Evolutionary conservation across 768 basidiomycete genomes (phyloP).

Genomic region (Harrya chromipes): DNA sequence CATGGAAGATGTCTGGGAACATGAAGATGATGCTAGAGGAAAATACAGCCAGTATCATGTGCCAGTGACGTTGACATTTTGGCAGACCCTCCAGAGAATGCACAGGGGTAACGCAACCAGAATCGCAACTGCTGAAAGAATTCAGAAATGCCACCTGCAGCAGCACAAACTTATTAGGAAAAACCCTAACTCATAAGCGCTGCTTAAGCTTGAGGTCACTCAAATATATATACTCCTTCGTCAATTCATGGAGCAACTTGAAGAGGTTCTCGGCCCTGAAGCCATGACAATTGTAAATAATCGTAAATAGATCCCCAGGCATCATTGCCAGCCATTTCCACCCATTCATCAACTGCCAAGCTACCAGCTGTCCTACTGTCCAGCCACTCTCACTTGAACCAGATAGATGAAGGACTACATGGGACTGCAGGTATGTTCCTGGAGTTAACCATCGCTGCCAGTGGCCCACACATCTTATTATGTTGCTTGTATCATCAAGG

Average conservation of each 20-base stretch:
- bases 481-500: constrained; percentile 36
- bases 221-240: too few relatives aligned
- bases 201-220: too few relatives aligned
- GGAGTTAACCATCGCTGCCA: not conserved
- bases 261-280: not conserved
- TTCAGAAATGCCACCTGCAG: too few relatives aligned
- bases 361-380: constrained; percentile 7
- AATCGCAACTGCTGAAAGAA: constrained; percentile 2
- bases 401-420: constrained; percentile 19
- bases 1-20: constrained; percentile 8
- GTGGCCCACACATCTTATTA: constrained; percentile 3
- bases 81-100: constrained; percentile 18
- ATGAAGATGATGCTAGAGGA: constrained; percentile 12
- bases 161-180: too few relatives aligned
- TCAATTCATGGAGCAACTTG: not conserved
- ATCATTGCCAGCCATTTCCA: not conserved
- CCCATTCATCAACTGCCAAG: not conserved
- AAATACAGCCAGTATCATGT: constrained; percentile 20
- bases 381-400: constrained; percentile 17
- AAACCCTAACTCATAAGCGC: too few relatives aligned
- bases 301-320: constrained; percentile 16
- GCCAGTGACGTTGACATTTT: constrained; percentile 3
- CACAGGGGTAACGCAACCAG: constrained; percentile 14
- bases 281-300: not conserved
- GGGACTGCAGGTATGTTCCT: constrained; percentile 19